Conservation (phyloP, 345 rosid genomes). For the Linum tenue region DNA sequence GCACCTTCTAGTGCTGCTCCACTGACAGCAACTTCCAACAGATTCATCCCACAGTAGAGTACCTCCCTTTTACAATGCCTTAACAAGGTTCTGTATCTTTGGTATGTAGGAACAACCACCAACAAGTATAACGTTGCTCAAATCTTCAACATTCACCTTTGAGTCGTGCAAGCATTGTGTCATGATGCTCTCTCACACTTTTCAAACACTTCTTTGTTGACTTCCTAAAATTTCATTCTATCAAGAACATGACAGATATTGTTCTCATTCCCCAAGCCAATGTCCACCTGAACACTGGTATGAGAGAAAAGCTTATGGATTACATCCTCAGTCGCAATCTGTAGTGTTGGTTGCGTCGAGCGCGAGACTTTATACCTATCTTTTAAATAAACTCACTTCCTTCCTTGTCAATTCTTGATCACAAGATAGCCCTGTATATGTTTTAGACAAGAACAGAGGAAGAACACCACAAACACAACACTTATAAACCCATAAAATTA, state of each 20-base stretch:
- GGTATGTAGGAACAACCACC: conserved; percentile 84
- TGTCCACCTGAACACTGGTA: conserved; percentile 39
- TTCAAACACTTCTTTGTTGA: conserved; percentile 48
- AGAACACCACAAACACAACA: too few species aligned
- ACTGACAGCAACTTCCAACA: conserved; percentile 66
- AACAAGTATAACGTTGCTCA: conserved; percentile 60
- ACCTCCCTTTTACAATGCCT: conserved; percentile 42
- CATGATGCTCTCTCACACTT: conserved; percentile 48
- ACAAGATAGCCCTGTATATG: too few species aligned
- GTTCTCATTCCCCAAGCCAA: conserved; percentile 54
- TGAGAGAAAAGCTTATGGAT: conserved; percentile 53
- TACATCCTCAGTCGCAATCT: conserved; percentile 65
- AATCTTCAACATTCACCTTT: conserved; percentile 40
- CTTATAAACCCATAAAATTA: too few species aligned
- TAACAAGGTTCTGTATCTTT: conserved; percentile 36
- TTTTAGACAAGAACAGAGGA: too few species aligned
- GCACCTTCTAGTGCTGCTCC: conserved; percentile 94
- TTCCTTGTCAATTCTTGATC: too few species aligned
- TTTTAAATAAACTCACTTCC: too few species aligned
- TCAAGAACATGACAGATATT: conserved; percentile 39
- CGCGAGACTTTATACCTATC: too few species aligned
- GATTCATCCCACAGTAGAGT: conserved; percentile 45
- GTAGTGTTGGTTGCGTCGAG: conserved; percentile 27
- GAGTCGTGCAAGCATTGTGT: conserved; percentile 65
- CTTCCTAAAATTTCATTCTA: conserved; percentile 56